Conservation (phyloP, 148 eudicot genomes). For the Chenopodium formosanum region DNA sequence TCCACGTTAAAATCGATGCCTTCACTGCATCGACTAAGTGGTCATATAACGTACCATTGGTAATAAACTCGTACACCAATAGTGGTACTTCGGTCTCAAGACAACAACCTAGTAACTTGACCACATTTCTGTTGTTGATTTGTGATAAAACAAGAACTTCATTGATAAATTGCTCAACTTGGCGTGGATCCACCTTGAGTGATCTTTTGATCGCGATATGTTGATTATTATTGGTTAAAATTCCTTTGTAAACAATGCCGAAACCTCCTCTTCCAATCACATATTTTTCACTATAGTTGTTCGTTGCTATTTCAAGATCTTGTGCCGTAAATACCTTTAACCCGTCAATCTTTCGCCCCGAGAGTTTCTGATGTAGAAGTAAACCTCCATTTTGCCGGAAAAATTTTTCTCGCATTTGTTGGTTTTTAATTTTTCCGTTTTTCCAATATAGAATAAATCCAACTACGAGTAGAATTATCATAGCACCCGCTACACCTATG, state of each 20-base stretch:
- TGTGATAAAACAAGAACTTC: constrained; percentile 14
- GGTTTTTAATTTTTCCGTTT: not conserved
- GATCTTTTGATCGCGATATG: constrained; percentile 20
- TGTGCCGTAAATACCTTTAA: not conserved
- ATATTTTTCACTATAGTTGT: constrained; percentile 5
- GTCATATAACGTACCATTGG: constrained; percentile 17
- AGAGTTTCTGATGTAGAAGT: constrained; percentile 7
- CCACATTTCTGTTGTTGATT: constrained; percentile 19
- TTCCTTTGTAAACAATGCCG: constrained; percentile 18
- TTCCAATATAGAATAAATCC: not conserved
- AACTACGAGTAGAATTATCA: not conserved
- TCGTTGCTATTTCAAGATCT: constrained; percentile 15
- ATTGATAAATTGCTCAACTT: constrained; percentile 24
- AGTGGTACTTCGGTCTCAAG: constrained; percentile 16
- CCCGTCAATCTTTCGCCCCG: not conserved
- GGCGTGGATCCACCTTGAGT: constrained; percentile 15
- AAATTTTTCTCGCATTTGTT: not conserved
- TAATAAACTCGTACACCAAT: constrained; percentile 16
- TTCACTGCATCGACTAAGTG: constrained; percentile 17
- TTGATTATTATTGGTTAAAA: constrained; percentile 1
- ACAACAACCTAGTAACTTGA: constrained; percentile 18
- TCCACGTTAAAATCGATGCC: constrained; percentile 8
- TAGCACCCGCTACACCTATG: not conserved
- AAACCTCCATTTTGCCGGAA: constrained; percentile 19
- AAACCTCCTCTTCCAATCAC: constrained; percentile 18